Percentiles rank a stretch among this genome's conserved stretches.
These are phyloP conservation scores for Argentina anserina DNA, from an alignment of 306 rosid species.

Conservation along the genomic window DNA sequence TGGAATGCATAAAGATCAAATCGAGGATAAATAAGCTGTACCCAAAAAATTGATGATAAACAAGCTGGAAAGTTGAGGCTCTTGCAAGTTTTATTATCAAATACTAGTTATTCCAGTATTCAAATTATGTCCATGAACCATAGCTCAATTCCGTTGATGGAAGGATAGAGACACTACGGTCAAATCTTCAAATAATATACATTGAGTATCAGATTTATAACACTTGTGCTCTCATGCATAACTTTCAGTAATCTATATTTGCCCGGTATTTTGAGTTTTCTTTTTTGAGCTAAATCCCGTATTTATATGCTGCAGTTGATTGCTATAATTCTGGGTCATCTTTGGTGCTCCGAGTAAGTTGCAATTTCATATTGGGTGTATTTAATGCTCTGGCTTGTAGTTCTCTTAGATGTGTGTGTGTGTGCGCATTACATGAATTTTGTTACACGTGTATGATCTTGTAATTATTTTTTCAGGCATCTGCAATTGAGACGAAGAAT, in stretches of 20 bases:
- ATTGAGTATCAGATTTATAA: neutral
- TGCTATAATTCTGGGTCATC: conserved; percentile 85
- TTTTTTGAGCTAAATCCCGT: conserved; percentile 18
- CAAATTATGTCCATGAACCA: too few species aligned
- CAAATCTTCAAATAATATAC: neutral
- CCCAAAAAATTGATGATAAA: too few species aligned
- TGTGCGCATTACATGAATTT: too few species aligned
- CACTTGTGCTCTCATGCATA: neutral
- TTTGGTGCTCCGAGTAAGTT: conserved; percentile 96
- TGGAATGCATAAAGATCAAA: too few species aligned
- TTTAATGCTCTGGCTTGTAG: conserved; percentile 9
- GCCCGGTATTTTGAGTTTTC: neutral
- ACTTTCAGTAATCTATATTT: neutral
- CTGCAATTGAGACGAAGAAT: conserved; percentile 79
- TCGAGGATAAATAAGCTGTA: too few species aligned
- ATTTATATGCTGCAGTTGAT: conserved; percentile 58
- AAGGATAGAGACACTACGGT: neutral
- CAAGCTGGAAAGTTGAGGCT: too few species aligned
- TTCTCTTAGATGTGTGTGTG: conserved; percentile 11
- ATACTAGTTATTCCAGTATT: too few species aligned
- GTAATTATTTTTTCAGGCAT: conserved; percentile 47
- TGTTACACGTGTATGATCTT: neutral
- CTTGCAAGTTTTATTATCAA: too few species aligned
- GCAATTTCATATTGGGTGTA: conserved; percentile 8
- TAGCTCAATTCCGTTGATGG: neutral